Evolutionary conservation across 371 early-diverging fungal genomes (phyloP), one percentile per base, ranked within the genome.

Genomic region (Conidiobolus incongruus): DNA sequence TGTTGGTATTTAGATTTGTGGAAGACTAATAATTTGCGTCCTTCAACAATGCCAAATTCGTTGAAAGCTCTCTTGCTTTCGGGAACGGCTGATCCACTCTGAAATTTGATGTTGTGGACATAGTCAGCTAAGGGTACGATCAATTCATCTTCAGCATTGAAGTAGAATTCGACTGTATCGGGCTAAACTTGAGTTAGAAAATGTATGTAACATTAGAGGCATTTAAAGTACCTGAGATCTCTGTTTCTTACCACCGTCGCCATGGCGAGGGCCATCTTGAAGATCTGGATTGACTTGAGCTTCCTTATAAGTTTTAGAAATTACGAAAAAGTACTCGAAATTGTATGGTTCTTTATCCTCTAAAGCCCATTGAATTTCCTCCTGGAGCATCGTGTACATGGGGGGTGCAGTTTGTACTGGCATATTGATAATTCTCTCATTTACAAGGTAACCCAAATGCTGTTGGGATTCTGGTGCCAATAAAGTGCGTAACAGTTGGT

Each of bases 341-440:
- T 61, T 55, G 52, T 76, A 81, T 7, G 75, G 68, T 44, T 75
- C 70, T 13, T 68, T 66, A 45, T 79, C 73, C 11, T 70, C 74
- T n/a, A 72, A 55, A 1, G 82, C 81, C 61, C 71, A 61, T 36
- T 80, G 59, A 29, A 84, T 54, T 48, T 92, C 93, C 35, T 87
- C 82, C 36, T 66, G 48, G 38, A 91, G 64, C 85, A 92, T 78
- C 16, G 62, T 68, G 52, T 81, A 77, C 81, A 93, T 77, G 2
- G 84, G 88, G 10, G 88, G 78, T 15, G 76, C 74, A 17, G 92
- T 63, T 52, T 90, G 83, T 28, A 85, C 80, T 3, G 96, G 93
- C 89, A 95, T 87, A 56, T 95, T 95, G 53, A 95, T 72, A 16
- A 95, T 70, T 7, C 96, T 60, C 49, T 91, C 92, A 48, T 77